These are phyloP conservation scores for Solanum chiquidenum DNA, from an alignment of 257 asterid species.

Conservation along the genomic window DNA sequence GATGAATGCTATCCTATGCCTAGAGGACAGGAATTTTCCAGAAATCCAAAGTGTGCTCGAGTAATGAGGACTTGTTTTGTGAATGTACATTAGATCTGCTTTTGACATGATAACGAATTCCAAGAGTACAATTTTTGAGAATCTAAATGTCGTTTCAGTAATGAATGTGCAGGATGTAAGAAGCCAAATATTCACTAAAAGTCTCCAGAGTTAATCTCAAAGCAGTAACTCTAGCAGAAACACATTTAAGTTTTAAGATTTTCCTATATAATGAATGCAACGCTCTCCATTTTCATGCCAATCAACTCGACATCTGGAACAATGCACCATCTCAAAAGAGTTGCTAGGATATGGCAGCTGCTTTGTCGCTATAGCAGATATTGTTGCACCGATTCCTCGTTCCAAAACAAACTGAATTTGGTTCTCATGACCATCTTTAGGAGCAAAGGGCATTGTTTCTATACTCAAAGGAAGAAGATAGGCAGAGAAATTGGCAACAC, in stretches of 20 bases:
- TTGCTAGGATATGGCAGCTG: too few relatives aligned
- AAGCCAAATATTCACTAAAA: background rate
- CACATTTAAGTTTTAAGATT: background rate
- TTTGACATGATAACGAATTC: background rate
- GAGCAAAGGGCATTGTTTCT: conserved; percentile 88
- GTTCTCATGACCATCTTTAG: conserved; percentile 89
- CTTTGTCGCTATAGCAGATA: too few relatives aligned
- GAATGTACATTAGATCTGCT: background rate
- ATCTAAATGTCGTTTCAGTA: background rate
- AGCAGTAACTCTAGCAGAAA: background rate
- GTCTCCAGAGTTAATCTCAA: background rate
- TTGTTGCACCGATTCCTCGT: too few relatives aligned
- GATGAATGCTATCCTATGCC: background rate
- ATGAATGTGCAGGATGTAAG: background rate
- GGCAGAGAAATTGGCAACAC: conserved; percentile 97
- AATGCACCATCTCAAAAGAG: too few relatives aligned
- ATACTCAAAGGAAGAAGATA: conserved; percentile 73
- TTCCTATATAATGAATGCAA: background rate
- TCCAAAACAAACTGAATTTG: conserved; percentile 34
- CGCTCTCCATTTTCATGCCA: too few relatives aligned
- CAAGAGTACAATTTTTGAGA: background rate
- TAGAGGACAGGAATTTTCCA: background rate
- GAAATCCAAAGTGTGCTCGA: background rate
- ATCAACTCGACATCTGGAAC: too few relatives aligned
- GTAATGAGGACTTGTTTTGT: background rate